Evolutionary conservation across 176 grass and related monocot genomes (phyloP).

Genomic region (Tuctoria greenei): DNA sequence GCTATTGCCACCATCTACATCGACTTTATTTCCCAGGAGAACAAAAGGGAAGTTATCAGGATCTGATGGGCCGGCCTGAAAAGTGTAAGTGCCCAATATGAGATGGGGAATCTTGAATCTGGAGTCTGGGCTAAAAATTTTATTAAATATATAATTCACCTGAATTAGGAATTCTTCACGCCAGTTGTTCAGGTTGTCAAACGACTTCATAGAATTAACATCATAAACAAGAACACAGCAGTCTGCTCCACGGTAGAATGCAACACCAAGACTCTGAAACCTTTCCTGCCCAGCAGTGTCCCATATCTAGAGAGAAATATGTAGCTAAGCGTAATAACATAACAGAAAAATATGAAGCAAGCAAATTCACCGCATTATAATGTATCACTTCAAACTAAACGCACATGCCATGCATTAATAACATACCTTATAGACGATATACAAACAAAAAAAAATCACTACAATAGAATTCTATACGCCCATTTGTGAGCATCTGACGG

Average conservation of each 20-base stretch:
- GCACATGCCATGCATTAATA: background rate
- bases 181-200: conserved; percentile 86
- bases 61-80: conserved; percentile 80
- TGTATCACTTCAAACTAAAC: background rate
- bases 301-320: conserved; percentile 64
- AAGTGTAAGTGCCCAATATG: conserved; percentile 25
- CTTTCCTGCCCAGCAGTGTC: conserved; percentile 92
- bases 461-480: background rate
- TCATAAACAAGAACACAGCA: conserved; percentile 87
- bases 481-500: too few relatives aligned
- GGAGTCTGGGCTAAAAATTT: background rate
- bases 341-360: background rate
- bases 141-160: conserved; percentile 37
- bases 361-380: background rate
- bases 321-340: conserved; percentile 4
- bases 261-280: conserved; percentile 86
- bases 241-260: conserved; percentile 91
- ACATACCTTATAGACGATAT: background rate
- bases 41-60: conserved; percentile 89
- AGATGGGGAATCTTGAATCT: background rate
- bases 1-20: conserved; percentile 77
- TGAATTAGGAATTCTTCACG: conserved; percentile 90
- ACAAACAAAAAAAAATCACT: background rate
- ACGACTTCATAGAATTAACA: conserved; percentile 84
- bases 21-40: conserved; percentile 81